phyloP scores from a whole-genome alignment of 805 yeast species.

The Candida quercuum region DNA sequence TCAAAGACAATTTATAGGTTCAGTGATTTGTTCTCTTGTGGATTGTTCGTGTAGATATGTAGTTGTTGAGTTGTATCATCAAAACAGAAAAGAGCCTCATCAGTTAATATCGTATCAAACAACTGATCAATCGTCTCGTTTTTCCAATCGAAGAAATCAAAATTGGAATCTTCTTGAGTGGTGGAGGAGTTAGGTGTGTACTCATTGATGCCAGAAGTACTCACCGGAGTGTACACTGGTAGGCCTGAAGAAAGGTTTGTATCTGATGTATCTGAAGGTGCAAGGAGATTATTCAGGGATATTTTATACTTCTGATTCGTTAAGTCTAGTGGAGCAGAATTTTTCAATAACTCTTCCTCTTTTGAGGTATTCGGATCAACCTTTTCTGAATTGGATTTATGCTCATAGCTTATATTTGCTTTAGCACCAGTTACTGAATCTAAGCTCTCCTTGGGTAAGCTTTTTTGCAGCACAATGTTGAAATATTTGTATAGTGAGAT shows the following conservation, averaged over 20 bases:
- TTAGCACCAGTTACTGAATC: constrained; percentile 1
- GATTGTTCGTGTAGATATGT: too few relatives aligned
- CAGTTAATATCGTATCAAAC: constrained; percentile 7
- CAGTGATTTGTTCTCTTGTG: too few relatives aligned
- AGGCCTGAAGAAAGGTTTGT: too few relatives aligned
- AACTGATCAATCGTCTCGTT: constrained; percentile 12
- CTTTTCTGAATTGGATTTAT: background rate
- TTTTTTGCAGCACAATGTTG: constrained; percentile 4
- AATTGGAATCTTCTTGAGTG: background rate
- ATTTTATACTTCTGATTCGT: too few relatives aligned
- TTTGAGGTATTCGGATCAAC: background rate
- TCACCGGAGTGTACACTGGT: background rate
- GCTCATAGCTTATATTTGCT: background rate
- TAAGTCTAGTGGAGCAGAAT: too few relatives aligned
- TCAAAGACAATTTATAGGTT: too few relatives aligned
- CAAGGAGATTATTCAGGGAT: too few relatives aligned
- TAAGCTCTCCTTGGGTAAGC: constrained; percentile 8
- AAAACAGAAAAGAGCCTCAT: constrained; percentile 7
- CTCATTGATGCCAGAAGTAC: background rate
- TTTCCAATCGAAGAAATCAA: constrained; percentile 12
- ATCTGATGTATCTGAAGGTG: too few relatives aligned
- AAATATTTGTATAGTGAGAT: constrained; percentile 12
- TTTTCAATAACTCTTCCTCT: too few relatives aligned
- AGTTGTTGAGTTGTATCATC: constrained; percentile 2
- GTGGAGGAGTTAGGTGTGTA: background rate